phyloP scores from a whole-genome alignment of 2,329 filamentous ascomycete genomes.

The Colletotrichum coccodes region DNA sequence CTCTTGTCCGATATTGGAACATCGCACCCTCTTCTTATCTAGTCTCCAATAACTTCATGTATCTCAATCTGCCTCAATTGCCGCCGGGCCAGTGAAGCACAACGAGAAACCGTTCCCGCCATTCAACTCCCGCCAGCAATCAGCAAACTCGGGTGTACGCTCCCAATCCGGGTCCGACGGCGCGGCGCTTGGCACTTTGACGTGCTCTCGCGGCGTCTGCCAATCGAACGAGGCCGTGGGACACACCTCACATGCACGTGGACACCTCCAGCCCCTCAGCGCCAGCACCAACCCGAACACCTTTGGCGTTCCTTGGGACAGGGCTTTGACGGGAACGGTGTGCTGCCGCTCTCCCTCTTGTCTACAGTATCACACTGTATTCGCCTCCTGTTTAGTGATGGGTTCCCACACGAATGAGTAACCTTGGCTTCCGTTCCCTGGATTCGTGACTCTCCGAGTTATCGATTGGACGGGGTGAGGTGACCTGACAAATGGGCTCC shows the following conservation, averaged over 20 bases:
- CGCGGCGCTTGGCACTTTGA: slow-evolving; percentile 23
- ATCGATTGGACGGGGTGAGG: background rate
- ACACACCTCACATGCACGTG: slow-evolving; percentile 6
- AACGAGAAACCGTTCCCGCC: background rate
- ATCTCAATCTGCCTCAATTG: background rate
- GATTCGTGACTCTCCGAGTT: background rate
- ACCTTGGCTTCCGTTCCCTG: background rate
- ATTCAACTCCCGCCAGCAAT: background rate
- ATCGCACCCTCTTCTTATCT: background rate
- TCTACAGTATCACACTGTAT: slow-evolving; percentile 1
- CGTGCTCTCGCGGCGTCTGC: background rate
- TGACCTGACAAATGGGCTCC: background rate
- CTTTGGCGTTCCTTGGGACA: background rate
- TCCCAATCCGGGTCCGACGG: slow-evolving; percentile 29
- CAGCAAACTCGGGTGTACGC: slow-evolving; percentile 22
- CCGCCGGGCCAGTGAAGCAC: background rate
- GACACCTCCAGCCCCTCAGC: background rate
- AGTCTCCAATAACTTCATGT: background rate
- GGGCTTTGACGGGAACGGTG: background rate
- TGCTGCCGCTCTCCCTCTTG: background rate
- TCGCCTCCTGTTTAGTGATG: background rate
- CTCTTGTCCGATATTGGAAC: background rate
- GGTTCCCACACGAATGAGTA: background rate
- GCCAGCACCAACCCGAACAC: background rate
- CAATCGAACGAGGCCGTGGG: slow-evolving; percentile 1